Conservation (phyloP, 768 basidiomycete species). For the Lentinula lateritia region DNA sequence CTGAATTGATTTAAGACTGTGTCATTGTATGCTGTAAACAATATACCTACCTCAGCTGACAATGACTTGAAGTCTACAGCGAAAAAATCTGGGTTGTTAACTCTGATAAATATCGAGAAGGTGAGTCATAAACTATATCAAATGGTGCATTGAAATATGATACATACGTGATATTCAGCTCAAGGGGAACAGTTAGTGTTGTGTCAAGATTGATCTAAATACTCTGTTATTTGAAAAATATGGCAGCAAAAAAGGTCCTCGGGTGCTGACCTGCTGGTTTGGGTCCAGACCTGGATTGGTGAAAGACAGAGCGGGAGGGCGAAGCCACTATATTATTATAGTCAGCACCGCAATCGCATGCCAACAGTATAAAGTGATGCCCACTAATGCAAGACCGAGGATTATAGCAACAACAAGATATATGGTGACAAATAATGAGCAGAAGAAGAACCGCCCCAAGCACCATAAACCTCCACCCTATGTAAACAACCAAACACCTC, state of each 20-base stretch:
- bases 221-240: too few relatives aligned
- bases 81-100: background rate
- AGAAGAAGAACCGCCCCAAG: background rate
- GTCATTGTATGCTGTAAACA: background rate
- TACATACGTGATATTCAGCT: background rate
- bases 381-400: background rate
- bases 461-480: background rate
- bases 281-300: background rate
- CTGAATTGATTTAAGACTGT: background rate
- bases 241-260: background rate
- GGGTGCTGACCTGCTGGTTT: background rate
- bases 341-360: background rate
- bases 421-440: background rate
- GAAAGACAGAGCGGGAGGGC: background rate
- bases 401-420: background rate
- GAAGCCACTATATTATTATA: background rate
- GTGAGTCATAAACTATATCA: background rate
- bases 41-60: background rate
- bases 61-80: background rate
- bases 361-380: background rate
- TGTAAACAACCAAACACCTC: background rate
- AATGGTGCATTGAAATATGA: background rate
- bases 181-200: background rate
- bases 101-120: background rate
- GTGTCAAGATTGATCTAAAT: background rate